Conservation (phyloP, 495 filamentous ascomycete genomes). For the Ascodesmis nigricans region DNA sequence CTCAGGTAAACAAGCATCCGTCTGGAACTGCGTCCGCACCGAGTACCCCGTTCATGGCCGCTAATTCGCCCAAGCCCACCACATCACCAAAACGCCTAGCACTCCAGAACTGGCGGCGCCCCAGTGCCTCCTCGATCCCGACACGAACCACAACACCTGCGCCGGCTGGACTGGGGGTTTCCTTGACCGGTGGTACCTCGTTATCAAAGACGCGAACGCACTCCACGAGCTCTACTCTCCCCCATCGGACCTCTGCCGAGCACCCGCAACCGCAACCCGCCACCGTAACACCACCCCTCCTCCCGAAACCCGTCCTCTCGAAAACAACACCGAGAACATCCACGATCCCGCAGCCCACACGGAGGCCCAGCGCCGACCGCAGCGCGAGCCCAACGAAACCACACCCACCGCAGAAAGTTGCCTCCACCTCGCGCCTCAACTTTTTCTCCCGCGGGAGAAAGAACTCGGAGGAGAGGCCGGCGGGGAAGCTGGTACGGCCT, state of each 20-base stretch:
- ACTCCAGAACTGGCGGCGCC: constrained; percentile 13
- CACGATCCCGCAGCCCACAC: constrained; percentile 2
- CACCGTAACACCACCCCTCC: constrained; percentile 10
- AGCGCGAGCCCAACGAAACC: constrained; percentile 3
- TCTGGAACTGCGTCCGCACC: constrained; percentile 7
- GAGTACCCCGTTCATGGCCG: constrained; percentile 13
- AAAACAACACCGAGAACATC: constrained; percentile 12
- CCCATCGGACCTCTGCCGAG: neutral
- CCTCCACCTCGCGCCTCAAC: constrained; percentile 9
- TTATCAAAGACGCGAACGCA: constrained; percentile 17
- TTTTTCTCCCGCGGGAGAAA: constrained; percentile 14
- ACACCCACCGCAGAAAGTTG: constrained; percentile 17
- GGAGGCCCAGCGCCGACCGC: constrained; percentile 7
- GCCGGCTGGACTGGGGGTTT: constrained; percentile 15
- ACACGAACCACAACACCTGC: constrained; percentile 7
- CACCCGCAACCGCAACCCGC: neutral
- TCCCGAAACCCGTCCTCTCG: constrained; percentile 11
- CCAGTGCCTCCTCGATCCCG: constrained; percentile 13
- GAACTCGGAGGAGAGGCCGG: constrained; percentile 23
- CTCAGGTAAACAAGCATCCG: constrained; percentile 6
- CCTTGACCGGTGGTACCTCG: constrained; percentile 14
- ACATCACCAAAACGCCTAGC: constrained; percentile 14
- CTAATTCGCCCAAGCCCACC: constrained; percentile 1
- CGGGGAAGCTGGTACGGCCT: constrained; percentile 40
- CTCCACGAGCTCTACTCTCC: constrained; percentile 6